A percentile compares a stretch with the other conserved stretches of the same genome.
phyloP scores from a whole-genome alignment of 495 filamentous ascomycete genomes.

The Polyplosphaeria fusca region DNA sequence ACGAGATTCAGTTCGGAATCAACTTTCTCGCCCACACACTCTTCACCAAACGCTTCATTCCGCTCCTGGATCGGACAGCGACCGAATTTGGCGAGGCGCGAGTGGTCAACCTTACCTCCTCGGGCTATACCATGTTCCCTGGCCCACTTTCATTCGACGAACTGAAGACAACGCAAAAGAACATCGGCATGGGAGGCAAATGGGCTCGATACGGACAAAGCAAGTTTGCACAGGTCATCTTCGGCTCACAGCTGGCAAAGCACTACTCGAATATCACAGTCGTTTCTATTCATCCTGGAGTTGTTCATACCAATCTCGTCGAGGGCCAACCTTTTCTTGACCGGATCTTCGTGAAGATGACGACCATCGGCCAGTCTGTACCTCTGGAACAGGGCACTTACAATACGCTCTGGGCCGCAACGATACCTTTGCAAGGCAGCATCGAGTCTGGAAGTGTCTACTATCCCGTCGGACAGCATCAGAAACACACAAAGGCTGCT shows the following conservation, averaged over 20 bases:
- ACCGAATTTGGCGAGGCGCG: neutral
- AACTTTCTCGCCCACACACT: slow-evolving; percentile 16
- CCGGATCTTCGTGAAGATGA: neutral
- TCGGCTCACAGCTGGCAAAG: slow-evolving; percentile 55
- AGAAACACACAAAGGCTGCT: neutral
- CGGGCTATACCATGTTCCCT: neutral
- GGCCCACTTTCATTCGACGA: neutral
- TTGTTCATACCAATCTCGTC: slow-evolving; percentile 54
- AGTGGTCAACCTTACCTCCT: neutral
- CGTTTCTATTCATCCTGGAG: slow-evolving; percentile 64
- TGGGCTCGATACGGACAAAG: slow-evolving; percentile 55
- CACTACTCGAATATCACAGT: slow-evolving; percentile 55
- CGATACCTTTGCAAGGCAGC: neutral
- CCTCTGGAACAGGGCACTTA: slow-evolving; percentile 8
- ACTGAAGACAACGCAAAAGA: neutral
- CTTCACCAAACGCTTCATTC: slow-evolving; percentile 12
- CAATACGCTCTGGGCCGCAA: slow-evolving; percentile 21
- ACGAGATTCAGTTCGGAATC: slow-evolving; percentile 27
- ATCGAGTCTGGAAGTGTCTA: slow-evolving; percentile 10
- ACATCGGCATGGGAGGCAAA: neutral
- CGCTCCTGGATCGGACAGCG: neutral
- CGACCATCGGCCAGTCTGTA: neutral
- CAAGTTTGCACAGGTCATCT: slow-evolving; percentile 70
- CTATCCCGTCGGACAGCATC: slow-evolving; percentile 9
- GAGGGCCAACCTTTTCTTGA: neutral